Evolutionary conservation across 805 yeast species (phyloP), one percentile per base, ranked within the genome.

Genomic region (Zygotorulaspora florentina): DNA sequence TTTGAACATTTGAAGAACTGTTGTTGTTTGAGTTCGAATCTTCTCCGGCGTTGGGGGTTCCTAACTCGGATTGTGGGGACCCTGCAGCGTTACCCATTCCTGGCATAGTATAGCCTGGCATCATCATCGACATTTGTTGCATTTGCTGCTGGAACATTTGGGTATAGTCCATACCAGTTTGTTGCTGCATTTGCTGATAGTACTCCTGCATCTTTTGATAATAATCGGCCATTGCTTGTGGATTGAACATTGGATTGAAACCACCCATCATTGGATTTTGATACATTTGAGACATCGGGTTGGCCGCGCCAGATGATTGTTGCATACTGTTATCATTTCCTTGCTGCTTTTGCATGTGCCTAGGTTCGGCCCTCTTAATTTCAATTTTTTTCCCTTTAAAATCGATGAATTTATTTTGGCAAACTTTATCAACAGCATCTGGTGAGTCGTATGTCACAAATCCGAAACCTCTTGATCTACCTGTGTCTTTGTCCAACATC

Each of bases 401-500:
- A 46, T 82, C 80, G 53, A 91, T 77, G 61, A 81, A 88, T 66
- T 85, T 85, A 65, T 84, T 85, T 47, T 81, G 84, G 45, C 93
- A 82, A 45, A 87, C 95, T 55, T 81, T 76, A 59, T 90, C 97
- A 37, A 91, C 96, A 12, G 96, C 96, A 38, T 85, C 90, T 17
- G 96, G 95, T 15, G 95, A 80, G 61, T 91, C 98, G 68, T 85
- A 91, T 11, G 99, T 91, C 52, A 91, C 89, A 66, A 91, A 91
- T 1, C 99, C 99, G 66, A 89, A 91, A 20, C 99, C 99, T 71
- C 98, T 80, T 2, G 96, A 88, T 61, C 95, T 80, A 48, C 98
- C 97, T 3, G 97, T 87, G 65, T 90, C 97, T 68, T 91, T 93
- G 67, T 91, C 97, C 56, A 91, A 79, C 99, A 91, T 91, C 55